phyloP scores from a whole-genome alignment of 2,329 filamentous ascomycete genomes.

The Pseudogymnoascus sp. region DNA sequence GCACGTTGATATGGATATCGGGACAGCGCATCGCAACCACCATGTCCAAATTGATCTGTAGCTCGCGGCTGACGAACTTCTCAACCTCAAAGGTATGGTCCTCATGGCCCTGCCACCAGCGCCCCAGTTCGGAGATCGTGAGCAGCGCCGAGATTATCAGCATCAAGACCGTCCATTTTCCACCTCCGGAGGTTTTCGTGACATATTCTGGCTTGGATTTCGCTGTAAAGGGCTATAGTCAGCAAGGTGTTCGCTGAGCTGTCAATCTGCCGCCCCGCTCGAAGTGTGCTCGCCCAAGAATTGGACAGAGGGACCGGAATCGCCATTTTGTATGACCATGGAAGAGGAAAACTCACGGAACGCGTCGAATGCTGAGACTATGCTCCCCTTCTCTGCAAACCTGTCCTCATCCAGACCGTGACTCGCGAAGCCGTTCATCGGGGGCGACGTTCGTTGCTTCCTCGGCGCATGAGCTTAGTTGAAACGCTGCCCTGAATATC shows the following conservation, averaged over 20 bases:
- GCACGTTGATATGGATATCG: conserved; percentile 91
- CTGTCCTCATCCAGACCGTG: conserved; percentile 66
- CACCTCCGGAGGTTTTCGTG: conserved; percentile 73
- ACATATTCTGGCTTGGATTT: conserved; percentile 95
- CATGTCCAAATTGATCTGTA: conserved; percentile 95
- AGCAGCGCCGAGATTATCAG: conserved; percentile 66
- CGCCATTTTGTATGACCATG: not conserved
- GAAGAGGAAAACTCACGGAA: conserved; percentile 64
- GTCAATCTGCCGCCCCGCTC: not conserved
- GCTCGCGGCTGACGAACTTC: conserved; percentile 74
- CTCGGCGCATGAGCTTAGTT: conserved; percentile 6
- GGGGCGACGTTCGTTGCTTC: conserved; percentile 8
- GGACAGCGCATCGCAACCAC: conserved; percentile 81
- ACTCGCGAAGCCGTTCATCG: conserved; percentile 69
- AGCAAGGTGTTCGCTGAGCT: not conserved
- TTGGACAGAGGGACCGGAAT: not conserved
- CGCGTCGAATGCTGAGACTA: conserved; percentile 86
- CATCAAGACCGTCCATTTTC: conserved; percentile 88
- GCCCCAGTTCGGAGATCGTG: conserved; percentile 65
- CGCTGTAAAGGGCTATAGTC: conserved; percentile 43
- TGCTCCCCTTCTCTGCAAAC: conserved; percentile 63
- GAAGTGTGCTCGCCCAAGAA: not conserved
- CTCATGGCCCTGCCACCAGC: conserved; percentile 80
- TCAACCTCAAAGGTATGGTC: conserved; percentile 89
- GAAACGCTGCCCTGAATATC: conserved; percentile 1